Base-by-base conservation (phyloP, 306 rosid species). In the Vigna hirtella region DNA sequence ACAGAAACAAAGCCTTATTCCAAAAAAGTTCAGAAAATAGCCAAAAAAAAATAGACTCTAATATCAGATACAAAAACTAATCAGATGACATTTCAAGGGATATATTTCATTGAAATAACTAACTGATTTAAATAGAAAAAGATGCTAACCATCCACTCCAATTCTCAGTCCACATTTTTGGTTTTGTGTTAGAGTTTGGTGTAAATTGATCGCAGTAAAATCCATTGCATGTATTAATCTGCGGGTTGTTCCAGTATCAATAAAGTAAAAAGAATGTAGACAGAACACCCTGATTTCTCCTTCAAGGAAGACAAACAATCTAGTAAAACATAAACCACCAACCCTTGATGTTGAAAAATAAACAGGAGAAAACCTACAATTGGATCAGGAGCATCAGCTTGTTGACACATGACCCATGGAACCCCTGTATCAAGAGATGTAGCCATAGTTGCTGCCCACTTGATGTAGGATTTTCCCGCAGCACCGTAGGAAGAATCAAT, bases 351-450 rank as follows among this genome's bases (percentile, higher is more conserved):
- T 66, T 49, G 55, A 66, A 47, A 71, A 17, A 42, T n/a, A 66
- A 42, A 66, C 70, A 13, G 16, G 57, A 65, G 61, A 79, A 63
- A 84, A 65, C 91, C 84, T 81, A 96, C 98, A 70, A 96, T 90
- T 32, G 99, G 97, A 75, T 92, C 88, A 22, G 99, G 99, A 81
- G 99, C 99, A 87, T 96, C 91, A 10, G 74, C 85, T 88, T 93
- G 99, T 87, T 91, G 96, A 87, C 99, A 93, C 99, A 96, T 96
- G 82, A 93, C 91, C 99, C 99, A 96, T 34, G 99, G 99, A 64
- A 96, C 99, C 40, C 99, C 99, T 6, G 99, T 96, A 83, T 93
- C 89, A 87, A 96, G 85, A 69, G 97, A 85, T 53, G 83, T 80
- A 72, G 99, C 99, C 99, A 96, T 96, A 56, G 77, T 6, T 80